phyloP scores from a whole-genome alignment of 129 eudicot genomes.

The Escallonia rubra region DNA sequence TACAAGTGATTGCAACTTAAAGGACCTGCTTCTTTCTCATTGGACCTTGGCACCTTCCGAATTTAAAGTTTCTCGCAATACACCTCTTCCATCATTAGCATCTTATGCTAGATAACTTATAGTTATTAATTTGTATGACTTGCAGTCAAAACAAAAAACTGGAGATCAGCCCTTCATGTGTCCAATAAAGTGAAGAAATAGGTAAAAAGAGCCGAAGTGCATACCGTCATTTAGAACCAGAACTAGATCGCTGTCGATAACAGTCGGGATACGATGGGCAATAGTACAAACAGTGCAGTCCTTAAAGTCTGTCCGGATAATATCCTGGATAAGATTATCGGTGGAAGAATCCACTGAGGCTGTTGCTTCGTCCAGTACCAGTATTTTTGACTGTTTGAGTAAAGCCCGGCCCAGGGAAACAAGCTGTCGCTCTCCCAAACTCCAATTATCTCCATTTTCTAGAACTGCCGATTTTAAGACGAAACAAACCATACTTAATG shows the following conservation, averaged over 20 bases:
- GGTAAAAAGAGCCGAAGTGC: constrained; percentile 8
- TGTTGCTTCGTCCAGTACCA: constrained; percentile 95
- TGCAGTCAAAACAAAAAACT: background rate
- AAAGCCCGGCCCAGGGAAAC: constrained; percentile 88
- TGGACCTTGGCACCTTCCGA: background rate
- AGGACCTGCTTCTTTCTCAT: background rate
- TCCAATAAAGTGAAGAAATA: background rate
- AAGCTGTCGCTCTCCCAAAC: constrained; percentile 94
- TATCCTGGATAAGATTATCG: constrained; percentile 85
- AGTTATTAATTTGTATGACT: too few relatives aligned
- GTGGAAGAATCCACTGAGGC: constrained; percentile 98
- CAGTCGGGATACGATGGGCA: constrained; percentile 94
- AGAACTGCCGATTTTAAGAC: constrained; percentile 40
- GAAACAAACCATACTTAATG: constrained; percentile 4
- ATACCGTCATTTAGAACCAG: constrained; percentile 95
- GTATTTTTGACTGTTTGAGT: constrained; percentile 79
- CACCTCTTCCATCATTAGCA: background rate
- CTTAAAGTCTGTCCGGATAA: constrained; percentile 68
- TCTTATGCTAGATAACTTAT: too few relatives aligned
- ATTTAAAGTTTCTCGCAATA: background rate
- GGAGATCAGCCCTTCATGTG: background rate
- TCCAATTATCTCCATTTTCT: constrained; percentile 97
- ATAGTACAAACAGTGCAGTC: constrained; percentile 89
- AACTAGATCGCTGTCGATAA: constrained; percentile 89
- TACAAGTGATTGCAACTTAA: background rate